These are phyloP conservation scores for Penicillium manginii DNA, from an alignment of 495 filamentous ascomycete species.

Conservation along the genomic window DNA sequence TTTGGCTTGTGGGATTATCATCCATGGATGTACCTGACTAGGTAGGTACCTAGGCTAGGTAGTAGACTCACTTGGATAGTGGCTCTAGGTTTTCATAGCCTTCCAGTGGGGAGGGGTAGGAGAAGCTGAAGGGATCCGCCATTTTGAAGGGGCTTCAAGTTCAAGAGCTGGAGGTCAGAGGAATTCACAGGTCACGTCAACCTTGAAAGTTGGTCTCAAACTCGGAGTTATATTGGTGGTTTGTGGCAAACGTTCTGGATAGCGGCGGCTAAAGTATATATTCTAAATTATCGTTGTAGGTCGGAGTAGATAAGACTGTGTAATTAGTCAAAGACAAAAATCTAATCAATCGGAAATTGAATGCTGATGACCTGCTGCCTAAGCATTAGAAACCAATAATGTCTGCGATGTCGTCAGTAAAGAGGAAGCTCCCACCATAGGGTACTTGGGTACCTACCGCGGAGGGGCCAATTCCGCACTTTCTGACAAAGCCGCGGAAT, in stretches of 20 bases:
- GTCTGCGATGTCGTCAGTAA: conserved; percentile 10
- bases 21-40: no score
- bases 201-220: no score
- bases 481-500: conserved; percentile 31
- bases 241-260: no score
- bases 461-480: conserved; percentile 35
- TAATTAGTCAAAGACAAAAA: neutral
- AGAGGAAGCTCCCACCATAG: conserved; percentile 2
- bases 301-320: neutral
- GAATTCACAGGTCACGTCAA: no score
- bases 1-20: neutral
- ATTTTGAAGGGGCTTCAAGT: no score
- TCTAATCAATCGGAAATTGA: neutral
- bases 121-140: conserved; percentile 42
- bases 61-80: conserved; percentile 59
- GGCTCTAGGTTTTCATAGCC: conserved; percentile 67
- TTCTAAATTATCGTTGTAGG: no score
- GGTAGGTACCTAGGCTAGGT: no score
- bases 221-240: no score
- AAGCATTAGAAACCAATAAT: conserved; percentile 10
- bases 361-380: neutral
- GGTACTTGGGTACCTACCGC: no score
- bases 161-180: no score
- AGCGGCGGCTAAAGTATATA: no score
- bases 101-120: conserved; percentile 67